phyloP scores from a whole-genome alignment of 169 alveolate species.

The Plasmodium berghei region DNA sequence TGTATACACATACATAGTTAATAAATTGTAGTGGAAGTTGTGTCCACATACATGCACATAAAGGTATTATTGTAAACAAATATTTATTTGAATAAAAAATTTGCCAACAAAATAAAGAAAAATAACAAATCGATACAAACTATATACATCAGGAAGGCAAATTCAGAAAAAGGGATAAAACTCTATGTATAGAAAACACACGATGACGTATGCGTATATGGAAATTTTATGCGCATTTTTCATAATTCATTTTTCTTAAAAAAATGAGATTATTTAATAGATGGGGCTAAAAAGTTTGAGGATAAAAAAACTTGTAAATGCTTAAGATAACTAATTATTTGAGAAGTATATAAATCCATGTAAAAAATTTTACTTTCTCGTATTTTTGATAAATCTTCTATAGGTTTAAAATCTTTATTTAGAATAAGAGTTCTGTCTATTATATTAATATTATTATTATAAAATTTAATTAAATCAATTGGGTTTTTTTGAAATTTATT shows the following conservation, averaged over 20 bases:
- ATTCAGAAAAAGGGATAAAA: too few species aligned
- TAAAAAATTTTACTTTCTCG: conserved; percentile 66
- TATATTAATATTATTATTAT: conserved; percentile 25
- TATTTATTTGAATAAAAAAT: too few species aligned
- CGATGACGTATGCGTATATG: too few species aligned
- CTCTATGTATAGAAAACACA: too few species aligned
- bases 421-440: conserved; percentile 39
- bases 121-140: too few species aligned
- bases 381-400: conserved; percentile 61
- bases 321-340: conserved; percentile 50
- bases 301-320: conserved; percentile 40
- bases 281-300: neutral
- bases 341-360: conserved; percentile 70
- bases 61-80: too few species aligned
- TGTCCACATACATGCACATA: too few species aligned
- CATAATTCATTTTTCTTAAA: neutral
- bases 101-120: too few species aligned
- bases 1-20: too few species aligned
- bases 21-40: too few species aligned
- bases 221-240: too few species aligned
- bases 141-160: too few species aligned
- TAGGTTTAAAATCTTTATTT: conserved; percentile 63
- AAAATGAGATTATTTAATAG: neutral
- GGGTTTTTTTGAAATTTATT: conserved; percentile 63
- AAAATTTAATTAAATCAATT: conserved; percentile 65